Percentiles rank a stretch among this genome's conserved stretches.
Conservation (phyloP, 1,284 basidiomycete genomes). For the Phellinidium pouzarii region DNA sequence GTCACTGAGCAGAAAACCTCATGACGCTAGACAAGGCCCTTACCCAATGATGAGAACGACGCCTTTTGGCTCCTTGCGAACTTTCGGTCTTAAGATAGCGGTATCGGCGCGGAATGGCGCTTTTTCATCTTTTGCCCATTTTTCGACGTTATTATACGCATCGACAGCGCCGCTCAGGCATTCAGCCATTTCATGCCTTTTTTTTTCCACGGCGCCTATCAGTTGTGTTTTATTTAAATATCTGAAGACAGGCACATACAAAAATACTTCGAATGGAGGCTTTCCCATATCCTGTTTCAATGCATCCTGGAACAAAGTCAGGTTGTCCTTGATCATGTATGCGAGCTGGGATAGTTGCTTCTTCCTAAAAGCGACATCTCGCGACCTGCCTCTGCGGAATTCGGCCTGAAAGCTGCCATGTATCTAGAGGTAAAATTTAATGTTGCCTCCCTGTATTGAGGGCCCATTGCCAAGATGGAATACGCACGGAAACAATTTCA, state of each 20-base stretch:
- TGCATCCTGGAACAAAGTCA: constrained; percentile 46
- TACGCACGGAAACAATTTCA: constrained; percentile 14
- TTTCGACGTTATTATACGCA: constrained; percentile 62
- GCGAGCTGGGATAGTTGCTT: constrained; percentile 59
- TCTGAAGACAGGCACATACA: no score
- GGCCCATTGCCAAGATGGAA: no score
- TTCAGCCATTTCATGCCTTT: constrained; percentile 50
- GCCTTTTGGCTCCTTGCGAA: constrained; percentile 75
- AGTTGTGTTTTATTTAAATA: no score
- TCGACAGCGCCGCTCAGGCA: constrained; percentile 55
- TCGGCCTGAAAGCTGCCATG: constrained; percentile 41
- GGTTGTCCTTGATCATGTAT: constrained; percentile 64
- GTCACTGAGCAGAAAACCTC: not conserved
- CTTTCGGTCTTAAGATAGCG: constrained; percentile 50
- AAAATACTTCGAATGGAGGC: constrained; percentile 43
- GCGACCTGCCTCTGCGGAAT: constrained; percentile 55
- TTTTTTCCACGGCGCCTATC: not conserved
- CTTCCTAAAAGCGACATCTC: constrained; percentile 54
- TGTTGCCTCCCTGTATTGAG: not conserved
- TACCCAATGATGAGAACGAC: constrained; percentile 53
- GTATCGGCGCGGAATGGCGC: constrained; percentile 50
- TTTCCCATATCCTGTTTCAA: constrained; percentile 52
- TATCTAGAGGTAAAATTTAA: constrained; percentile 35
- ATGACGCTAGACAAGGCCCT: not conserved
- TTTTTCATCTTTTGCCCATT: constrained; percentile 70